Evolutionary conservation across 805 yeast species (phyloP), one percentile per base, ranked within the genome.

Genomic region (Starmerella tilneyi): DNA sequence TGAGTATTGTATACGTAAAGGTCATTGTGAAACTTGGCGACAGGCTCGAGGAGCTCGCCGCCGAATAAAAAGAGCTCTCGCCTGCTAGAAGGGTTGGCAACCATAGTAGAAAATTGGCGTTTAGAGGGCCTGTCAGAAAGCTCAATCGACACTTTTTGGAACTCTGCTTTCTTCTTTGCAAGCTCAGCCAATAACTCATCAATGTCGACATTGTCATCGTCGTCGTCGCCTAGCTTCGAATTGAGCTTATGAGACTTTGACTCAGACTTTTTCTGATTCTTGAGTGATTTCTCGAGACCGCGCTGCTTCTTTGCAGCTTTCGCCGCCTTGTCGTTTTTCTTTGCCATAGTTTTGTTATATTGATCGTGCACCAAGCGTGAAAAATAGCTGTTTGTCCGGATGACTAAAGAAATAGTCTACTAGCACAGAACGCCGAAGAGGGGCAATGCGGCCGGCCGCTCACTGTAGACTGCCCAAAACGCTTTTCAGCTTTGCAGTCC

Each of bases 251-350:
- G 84, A 56, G 73, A 70, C 64, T 84, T 88, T 7, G 62, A 55
- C 35, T 79, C 92, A 8, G 92, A 79, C 60, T 92, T 89, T 43
- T 76, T 67, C 42, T 69, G 72, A 43, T 76, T 81, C 63, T 89
- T 89, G 63, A 79, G 78, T 50, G 74, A 76, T 67, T 89, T 89
- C 52, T 75, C 84, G 29, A 89, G 94, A 23, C 81, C 69, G 39
- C 94, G 76, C 19, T 92, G 94, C 72, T 85, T 86, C 64, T 85
- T 85, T 56, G 94, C 84, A 39, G 84, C 95, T 63, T 85, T 86
- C 54, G 84, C 79, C 63, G 85, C 84, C 66, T 84, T 85, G 50
- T 72, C 79, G 57, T 76, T 68, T 62, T 76, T 83, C 67, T 88
- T 89, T 13, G 89, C 96, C 96, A 88, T 88, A 9, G 15, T 9